Base-by-base conservation (phyloP, 768 basidiomycete species). In the Rhodotorula toruloides region DNA sequence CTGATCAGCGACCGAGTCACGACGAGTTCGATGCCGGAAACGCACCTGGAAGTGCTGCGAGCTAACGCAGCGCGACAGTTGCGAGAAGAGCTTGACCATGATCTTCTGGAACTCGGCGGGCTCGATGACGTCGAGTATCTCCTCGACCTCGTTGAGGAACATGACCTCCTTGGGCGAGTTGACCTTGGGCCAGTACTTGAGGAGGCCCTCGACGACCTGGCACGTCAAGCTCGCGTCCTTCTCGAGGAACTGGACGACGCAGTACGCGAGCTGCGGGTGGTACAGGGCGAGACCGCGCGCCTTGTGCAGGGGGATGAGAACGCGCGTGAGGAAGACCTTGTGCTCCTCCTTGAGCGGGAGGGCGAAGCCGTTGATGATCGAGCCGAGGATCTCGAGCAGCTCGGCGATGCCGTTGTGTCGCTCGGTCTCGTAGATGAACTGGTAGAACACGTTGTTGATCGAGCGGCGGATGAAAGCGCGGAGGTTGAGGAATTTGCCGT, bases 141-240 rank as follows among this genome's bases (percentile, higher is more conserved):
- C 96, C 79, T 99, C 96, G 58, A 99, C 91, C 80, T 99, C 96
- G 79, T 97, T 97, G 64, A 99, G 81, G 81, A 90, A 99, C 96
- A 99, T 99, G 78, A 98, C 96, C 76, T 99, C 96, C 81, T 99
- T 99, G 22, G 93, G 93, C 40, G 90, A 91, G 78, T 99, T 98
- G 74, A 99, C 96, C 79, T 98, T 98, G 39, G 96, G 96, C 96
- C 96, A 99, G 79, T 84, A 99, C 78, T 88, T 88, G 77, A 99
- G 84, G n/a, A 99, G 82, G 27, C 96, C 96, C 72, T 92, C 80
- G 80, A 98, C 88, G 36, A 99, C 96, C 44, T 98, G 93, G 79
- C 98, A 90, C 29, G 91, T 93, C 52, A 98, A 82, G 11, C 84
- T 78, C 4, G 91, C 83, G 69, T 98, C 96, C 80, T 99, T 99